phyloP scores from a whole-genome alignment of 2,329 filamentous ascomycete genomes.

The Xenosphaeropsis pyriputrescens region DNA sequence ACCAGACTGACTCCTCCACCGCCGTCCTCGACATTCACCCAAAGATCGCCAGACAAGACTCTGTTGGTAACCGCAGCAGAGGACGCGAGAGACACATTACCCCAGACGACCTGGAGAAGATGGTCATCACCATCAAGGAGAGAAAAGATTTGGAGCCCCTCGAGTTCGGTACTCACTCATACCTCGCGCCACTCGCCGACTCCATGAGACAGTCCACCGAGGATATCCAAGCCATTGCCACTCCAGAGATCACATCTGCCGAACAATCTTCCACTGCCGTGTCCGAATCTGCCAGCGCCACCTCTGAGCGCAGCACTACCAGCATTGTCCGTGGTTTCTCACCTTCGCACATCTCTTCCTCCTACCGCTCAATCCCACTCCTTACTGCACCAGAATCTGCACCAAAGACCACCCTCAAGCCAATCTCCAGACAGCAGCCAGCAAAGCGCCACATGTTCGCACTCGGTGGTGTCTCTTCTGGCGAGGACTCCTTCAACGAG shows the following conservation, averaged over 20 bases:
- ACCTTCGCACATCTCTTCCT: conserved; percentile 57
- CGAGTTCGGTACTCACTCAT: conserved; percentile 20
- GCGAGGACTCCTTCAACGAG: conserved; percentile 20
- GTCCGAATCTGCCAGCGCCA: conserved; percentile 20
- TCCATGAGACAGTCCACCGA: conserved; percentile 9
- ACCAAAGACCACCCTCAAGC: conserved; percentile 24
- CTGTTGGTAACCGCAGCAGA: conserved; percentile 54
- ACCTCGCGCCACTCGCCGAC: conserved; percentile 28
- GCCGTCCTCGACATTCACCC: conserved; percentile 49
- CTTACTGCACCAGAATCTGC: conserved; percentile 20
- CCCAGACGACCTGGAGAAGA: conserved; percentile 84
- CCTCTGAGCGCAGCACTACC: conserved; percentile 22
- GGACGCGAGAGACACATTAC: conserved; percentile 78
- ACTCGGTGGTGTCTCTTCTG: conserved; percentile 21
- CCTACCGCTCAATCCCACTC: conserved; percentile 35
- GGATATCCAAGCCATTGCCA: conserved; percentile 1
- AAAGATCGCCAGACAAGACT: conserved; percentile 57
- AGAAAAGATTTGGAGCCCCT: conserved; percentile 54
- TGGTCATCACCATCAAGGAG: conserved; percentile 84
- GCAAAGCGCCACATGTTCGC: conserved; percentile 47
- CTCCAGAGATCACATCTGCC: conserved; percentile 6
- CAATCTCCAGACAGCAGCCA: conserved; percentile 44
- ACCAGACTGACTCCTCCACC: conserved; percentile 25
- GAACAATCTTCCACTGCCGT: conserved; percentile 29
- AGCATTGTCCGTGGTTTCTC: conserved; percentile 81